phyloP scores from a whole-genome alignment of 2,329 filamentous ascomycete species.

The Calonectria crousiana region DNA sequence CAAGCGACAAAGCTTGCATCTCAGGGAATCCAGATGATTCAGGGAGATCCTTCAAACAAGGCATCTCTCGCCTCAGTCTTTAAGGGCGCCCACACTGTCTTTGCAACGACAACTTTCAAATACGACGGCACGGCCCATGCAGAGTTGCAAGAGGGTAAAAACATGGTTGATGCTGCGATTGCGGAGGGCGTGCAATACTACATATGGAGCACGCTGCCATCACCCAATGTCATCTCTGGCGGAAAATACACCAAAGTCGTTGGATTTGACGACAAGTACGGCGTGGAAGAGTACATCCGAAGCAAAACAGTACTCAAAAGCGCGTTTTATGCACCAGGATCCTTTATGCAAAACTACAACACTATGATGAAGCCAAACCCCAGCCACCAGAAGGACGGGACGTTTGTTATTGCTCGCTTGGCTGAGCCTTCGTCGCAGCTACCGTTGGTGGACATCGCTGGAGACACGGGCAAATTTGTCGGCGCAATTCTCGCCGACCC shows the following conservation, averaged over 20 bases:
- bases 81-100: neutral
- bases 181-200: neutral
- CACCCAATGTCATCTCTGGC: neutral
- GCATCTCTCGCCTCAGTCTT: neutral
- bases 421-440: neutral
- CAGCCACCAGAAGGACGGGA: neutral
- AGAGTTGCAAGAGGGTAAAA: neutral
- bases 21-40: neutral
- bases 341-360: conserved; percentile 1
- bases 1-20: neutral
- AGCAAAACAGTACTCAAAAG: neutral
- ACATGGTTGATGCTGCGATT: neutral
- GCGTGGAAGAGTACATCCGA: neutral
- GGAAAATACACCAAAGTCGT: conserved; percentile 4
- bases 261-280: neutral
- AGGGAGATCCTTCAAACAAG: neutral
- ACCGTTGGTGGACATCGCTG: neutral
- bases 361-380: neutral
- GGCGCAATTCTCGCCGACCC: neutral
- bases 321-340: neutral
- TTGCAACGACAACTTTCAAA: neutral
- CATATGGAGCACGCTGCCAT: neutral
- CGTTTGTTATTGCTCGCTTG: neutral
- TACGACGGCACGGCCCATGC: neutral
- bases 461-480: neutral